These are phyloP conservation scores for Monilinia polystroma DNA, from an alignment of 2,329 filamentous ascomycete species.

Conservation along the genomic window DNA sequence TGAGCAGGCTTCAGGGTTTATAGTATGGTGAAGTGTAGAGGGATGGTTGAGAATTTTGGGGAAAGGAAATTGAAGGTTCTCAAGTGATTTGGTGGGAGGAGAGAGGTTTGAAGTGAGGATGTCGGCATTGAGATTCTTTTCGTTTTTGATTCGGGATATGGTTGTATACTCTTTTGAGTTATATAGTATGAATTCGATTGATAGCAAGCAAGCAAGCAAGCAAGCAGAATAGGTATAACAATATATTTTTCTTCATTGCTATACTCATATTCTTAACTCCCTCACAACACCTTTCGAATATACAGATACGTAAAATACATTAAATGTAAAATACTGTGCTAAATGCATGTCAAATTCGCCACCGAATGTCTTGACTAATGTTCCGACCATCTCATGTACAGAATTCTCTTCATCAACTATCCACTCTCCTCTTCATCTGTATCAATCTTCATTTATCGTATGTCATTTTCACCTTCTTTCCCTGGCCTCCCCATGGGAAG, in stretches of 20 bases:
- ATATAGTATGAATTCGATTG: too few relatives aligned
- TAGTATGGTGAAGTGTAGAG: too few relatives aligned
- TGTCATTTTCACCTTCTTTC: not conserved
- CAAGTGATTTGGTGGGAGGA: too few relatives aligned
- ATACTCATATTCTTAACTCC: not conserved
- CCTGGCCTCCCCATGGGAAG: not conserved
- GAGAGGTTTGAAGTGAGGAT: too few relatives aligned
- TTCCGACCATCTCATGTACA: slow-evolving; percentile 5
- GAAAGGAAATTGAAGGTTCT: too few relatives aligned
- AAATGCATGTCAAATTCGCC: slow-evolving; percentile 13
- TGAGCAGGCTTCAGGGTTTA: too few relatives aligned
- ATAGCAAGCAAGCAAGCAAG: too few relatives aligned
- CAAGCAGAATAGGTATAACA: too few relatives aligned
- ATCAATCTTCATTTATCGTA: not conserved
- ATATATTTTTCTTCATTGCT: not conserved
- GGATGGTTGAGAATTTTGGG: too few relatives aligned
- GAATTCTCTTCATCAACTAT: not conserved
- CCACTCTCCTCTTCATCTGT: not conserved
- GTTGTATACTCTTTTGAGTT: too few relatives aligned
- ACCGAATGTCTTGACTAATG: not conserved
- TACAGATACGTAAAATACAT: slow-evolving; percentile 11
- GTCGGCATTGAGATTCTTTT: not conserved
- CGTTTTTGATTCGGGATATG: not conserved
- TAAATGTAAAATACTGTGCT: not conserved
- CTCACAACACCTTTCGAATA: too few relatives aligned